Conservation (phyloP, 2,329 filamentous ascomycete species). For the Myriosclerotinia scirpicola region DNA sequence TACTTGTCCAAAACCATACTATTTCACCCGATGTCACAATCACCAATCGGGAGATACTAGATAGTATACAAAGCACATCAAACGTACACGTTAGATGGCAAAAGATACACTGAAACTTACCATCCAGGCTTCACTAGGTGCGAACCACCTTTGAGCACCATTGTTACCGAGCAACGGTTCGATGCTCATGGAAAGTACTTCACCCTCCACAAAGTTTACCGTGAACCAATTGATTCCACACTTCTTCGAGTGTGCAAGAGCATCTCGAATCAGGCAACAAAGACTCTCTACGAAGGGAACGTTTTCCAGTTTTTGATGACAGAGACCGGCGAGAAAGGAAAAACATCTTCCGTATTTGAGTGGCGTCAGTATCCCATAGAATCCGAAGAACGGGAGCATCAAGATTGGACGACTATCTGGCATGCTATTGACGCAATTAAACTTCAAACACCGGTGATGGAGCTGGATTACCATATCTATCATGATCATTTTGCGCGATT, state of each 20-base stretch:
- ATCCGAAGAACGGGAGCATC: no score
- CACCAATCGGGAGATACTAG: not conserved
- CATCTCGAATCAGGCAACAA: not conserved
- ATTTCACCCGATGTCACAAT: not conserved
- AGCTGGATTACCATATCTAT: not conserved
- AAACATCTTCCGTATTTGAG: no score
- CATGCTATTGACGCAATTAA: not conserved
- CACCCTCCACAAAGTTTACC: not conserved
- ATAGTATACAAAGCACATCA: not conserved
- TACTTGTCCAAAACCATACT: not conserved
- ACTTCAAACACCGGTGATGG: not conserved
- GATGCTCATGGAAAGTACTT: not conserved
- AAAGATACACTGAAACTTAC: not conserved
- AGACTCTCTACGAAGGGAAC: not conserved
- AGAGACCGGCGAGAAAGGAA: not conserved
- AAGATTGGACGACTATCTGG: rapidly evolving
- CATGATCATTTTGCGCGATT: not conserved
- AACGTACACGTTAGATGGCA: not conserved
- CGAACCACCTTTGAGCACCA: not conserved
- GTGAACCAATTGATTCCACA: not conserved
- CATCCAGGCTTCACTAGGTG: not conserved
- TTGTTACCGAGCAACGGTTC: not conserved
- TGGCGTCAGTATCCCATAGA: no score
- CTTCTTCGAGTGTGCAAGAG: not conserved
- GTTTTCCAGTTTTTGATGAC: not conserved